Evolutionary conservation across 2,329 filamentous ascomycete genomes (phyloP).

Genomic region (Acrodontium crateriforme): DNA sequence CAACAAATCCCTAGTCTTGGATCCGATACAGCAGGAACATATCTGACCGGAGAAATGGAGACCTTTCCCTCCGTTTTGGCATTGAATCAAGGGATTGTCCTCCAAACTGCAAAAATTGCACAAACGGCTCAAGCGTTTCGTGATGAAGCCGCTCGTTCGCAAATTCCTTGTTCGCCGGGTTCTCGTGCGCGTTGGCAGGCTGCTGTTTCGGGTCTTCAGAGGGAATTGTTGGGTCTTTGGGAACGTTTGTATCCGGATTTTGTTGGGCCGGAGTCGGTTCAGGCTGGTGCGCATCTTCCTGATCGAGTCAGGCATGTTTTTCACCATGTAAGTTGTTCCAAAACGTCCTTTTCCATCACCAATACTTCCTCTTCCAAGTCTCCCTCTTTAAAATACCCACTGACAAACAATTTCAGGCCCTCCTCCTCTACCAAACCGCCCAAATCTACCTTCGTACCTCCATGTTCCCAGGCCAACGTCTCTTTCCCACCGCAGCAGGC

Average conservation of each 20-base stretch:
- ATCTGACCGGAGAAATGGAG: slow-evolving; percentile 8
- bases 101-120: slow-evolving; percentile 32
- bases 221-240: slow-evolving; percentile 18
- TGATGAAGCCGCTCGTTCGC: slow-evolving; percentile 19
- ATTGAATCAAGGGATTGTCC: slow-evolving; percentile 32
- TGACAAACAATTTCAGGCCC: slow-evolving; percentile 21
- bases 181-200: slow-evolving; percentile 14
- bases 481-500: slow-evolving; percentile 24
- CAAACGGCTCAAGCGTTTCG: slow-evolving; percentile 30
- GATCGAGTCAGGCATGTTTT: slow-evolving; percentile 18
- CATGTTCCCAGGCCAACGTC: slow-evolving; percentile 37
- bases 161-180: too few species aligned
- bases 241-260: slow-evolving; percentile 14
- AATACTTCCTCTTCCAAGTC: slow-evolving; percentile 37
- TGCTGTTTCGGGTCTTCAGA: slow-evolving; percentile 13
- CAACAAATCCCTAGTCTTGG: slow-evolving; percentile 12
- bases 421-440: slow-evolving; percentile 34
- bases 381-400: slow-evolving; percentile 31
- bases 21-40: slow-evolving; percentile 3
- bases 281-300: slow-evolving; percentile 20
- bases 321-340: slow-evolving; percentile 34
- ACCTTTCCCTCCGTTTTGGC: slow-evolving; percentile 27
- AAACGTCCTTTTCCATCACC: too few species aligned
- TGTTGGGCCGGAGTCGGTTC: slow-evolving; percentile 9
- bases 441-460: slow-evolving; percentile 41